Base-by-base conservation (phyloP, 164 flowering plant genomes). In the Chimonanthus praecox region DNA sequence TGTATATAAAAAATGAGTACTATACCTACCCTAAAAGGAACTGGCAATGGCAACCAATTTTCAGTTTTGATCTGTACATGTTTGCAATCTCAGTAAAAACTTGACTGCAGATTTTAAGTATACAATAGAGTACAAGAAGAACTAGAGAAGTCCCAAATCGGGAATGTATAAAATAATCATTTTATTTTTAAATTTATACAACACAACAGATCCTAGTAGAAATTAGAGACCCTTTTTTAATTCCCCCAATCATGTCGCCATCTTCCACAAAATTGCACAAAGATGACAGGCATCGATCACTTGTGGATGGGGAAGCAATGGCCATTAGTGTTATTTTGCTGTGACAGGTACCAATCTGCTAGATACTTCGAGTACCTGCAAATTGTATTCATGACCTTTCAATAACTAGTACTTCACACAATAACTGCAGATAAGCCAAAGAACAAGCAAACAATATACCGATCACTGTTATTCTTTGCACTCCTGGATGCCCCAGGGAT, bases 401-500 rank as follows among this genome's bases (percentile, higher is more conserved):
- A 74, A 68, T 64, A 7, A 63, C 66, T 4, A 64, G 5, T 6
- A 15, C 51, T 68, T 58, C 58, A 18, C 8, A 3, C 45, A 63
- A 68, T 45, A 54, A 54, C 60, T 50, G 20, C 4, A 58, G 33
- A 46, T 5, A 9, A 47, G 7, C n/a, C 0, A 20, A 7, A 7
- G 20, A 48, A 11, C 47, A 9, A 54, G 47, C 9, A 64, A n/a
- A 69, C 18, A 20, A 64, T 76, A 71, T 68, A 75, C 81, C 65
- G 10, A 58, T 75, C 75, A 50, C 75, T 73, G 51, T 50, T 83
- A 9, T 71, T 73, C 58, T 76, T 85, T 75, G 67, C 80, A 80
- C 80, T 83, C 21, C 6, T 16, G 15, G 86, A 78, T 60, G 82
- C 69, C 76, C 81, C 83, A 72, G 78, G 80, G 49, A 58, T 72